phyloP scores from a whole-genome alignment of 305 asterid species.

The Petunia hybrid region DNA sequence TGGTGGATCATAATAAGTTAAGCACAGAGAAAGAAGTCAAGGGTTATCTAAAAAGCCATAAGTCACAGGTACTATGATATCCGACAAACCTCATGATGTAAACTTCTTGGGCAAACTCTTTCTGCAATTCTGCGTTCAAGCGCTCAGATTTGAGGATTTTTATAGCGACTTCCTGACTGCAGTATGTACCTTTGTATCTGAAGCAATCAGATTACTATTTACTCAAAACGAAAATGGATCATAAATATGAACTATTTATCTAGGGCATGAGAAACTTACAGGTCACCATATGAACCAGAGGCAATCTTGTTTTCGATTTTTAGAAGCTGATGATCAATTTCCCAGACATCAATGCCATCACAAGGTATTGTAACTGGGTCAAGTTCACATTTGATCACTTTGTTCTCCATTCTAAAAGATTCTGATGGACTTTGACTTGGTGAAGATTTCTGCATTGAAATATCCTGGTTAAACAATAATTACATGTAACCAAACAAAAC shows the following conservation, averaged over 20 bases:
- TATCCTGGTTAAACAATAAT: conserved; percentile 22
- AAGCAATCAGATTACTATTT: conserved; percentile 5
- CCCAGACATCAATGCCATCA: conserved; percentile 62
- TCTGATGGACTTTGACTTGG: conserved; percentile 45
- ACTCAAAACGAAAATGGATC: background rate
- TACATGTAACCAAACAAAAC: background rate
- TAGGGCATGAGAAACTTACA: conserved; percentile 43
- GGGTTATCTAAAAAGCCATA: background rate
- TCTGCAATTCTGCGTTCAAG: conserved; percentile 51
- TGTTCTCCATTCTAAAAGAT: conserved; percentile 42
- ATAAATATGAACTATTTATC: background rate
- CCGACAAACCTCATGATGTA: conserved; percentile 56
- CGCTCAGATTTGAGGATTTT: conserved; percentile 58
- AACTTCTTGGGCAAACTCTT: conserved; percentile 62
- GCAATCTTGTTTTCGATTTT: conserved; percentile 53
- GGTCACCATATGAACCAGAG: conserved; percentile 59
- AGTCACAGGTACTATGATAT: conserved; percentile 16
- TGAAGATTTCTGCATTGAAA: conserved; percentile 47
- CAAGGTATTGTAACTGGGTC: conserved; percentile 52
- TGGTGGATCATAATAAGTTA: background rate
- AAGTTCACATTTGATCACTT: conserved; percentile 46
- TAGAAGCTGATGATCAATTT: conserved; percentile 53
- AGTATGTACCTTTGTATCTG: conserved; percentile 44
- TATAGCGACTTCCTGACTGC: conserved; percentile 62
- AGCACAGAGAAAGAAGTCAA: background rate